These are phyloP conservation scores for Paecilomyces fulvus DNA, from an alignment of 2,329 filamentous ascomycete genomes.

Conservation along the genomic window DNA sequence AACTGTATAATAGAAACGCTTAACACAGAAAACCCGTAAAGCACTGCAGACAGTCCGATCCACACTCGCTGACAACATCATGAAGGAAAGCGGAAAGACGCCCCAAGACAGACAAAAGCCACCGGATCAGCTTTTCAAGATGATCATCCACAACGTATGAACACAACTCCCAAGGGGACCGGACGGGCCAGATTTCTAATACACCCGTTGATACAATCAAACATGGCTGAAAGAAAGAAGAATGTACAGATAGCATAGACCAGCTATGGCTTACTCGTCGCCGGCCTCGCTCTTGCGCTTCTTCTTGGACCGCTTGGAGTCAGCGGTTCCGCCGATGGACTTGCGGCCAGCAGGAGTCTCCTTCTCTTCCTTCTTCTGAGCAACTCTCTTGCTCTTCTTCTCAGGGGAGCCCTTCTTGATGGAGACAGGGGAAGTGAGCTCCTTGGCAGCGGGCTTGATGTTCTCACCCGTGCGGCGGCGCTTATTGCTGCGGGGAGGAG, in stretches of 20 bases:
- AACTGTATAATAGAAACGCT: not conserved
- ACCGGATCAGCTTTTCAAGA: not conserved
- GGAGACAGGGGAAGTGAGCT: conserved; percentile 21
- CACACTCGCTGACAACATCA: not conserved
- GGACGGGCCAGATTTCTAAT: not conserved
- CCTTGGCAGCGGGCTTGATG: conserved; percentile 21
- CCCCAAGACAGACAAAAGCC: not conserved
- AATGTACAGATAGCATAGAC: conserved; percentile 4
- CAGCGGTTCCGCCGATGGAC: conserved; percentile 14
- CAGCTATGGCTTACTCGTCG: conserved; percentile 14
- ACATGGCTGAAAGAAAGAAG: not conserved
- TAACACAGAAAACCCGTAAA: not conserved
- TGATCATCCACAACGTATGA: not conserved
- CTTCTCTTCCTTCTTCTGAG: conserved; percentile 24
- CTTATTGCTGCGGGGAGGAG: conserved; percentile 34
- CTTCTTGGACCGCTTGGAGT: conserved; percentile 33
- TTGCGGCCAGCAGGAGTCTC: conserved; percentile 19
- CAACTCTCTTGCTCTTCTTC: conserved; percentile 19
- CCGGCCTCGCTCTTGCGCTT: conserved; percentile 40
- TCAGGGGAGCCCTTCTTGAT: conserved; percentile 29
- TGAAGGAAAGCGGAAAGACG: not conserved
- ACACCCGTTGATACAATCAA: not conserved
- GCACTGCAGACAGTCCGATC: not conserved
- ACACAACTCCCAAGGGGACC: not conserved
- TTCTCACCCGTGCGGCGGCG: conserved; percentile 33